phyloP scores from a whole-genome alignment of 2,329 filamentous ascomycete genomes.

The Pseudogymnoascus sp. region DNA sequence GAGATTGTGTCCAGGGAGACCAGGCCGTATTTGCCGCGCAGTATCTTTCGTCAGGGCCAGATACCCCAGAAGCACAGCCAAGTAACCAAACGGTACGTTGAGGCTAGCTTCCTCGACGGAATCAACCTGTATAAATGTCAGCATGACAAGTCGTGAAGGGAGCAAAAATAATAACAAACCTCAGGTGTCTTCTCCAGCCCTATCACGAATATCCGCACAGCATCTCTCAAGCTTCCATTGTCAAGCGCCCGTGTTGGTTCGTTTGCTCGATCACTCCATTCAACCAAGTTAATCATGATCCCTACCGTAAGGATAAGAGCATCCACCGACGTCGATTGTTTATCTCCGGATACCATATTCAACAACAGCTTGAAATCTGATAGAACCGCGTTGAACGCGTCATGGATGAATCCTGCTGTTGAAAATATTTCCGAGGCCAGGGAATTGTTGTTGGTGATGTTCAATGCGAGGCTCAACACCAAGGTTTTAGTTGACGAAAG shows the following conservation, averaged over 20 bases:
- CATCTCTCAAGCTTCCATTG: constrained; percentile 42
- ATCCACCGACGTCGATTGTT: constrained; percentile 51
- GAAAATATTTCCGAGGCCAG: constrained; percentile 62
- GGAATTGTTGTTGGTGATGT: constrained; percentile 74
- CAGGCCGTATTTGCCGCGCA: constrained; percentile 32
- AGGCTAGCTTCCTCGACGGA: constrained; percentile 66
- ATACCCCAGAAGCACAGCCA: constrained; percentile 76
- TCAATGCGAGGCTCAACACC: constrained; percentile 62
- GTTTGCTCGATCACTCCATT: constrained; percentile 48
- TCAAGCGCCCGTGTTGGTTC: constrained; percentile 13
- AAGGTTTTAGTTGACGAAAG: constrained; percentile 1
- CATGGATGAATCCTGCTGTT: constrained; percentile 43
- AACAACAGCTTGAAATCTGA: constrained; percentile 41
- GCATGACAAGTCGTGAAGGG: background rate
- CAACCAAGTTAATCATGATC: constrained; percentile 78
- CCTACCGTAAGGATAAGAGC: constrained; percentile 70
- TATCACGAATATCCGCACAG: constrained; percentile 59
- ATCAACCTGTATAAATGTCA: constrained; percentile 43
- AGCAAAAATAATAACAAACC: constrained; percentile 41
- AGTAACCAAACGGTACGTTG: constrained; percentile 78
- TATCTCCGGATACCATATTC: constrained; percentile 38
- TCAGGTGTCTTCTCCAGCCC: constrained; percentile 57
- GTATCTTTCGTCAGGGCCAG: constrained; percentile 52
- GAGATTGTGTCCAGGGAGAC: constrained; percentile 39
- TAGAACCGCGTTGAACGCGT: constrained; percentile 42